A percentile compares a stretch with the other conserved stretches of the same genome.
phyloP scores from a whole-genome alignment of 2,329 filamentous ascomycete genomes.

The Aureobasidium sp. region DNA sequence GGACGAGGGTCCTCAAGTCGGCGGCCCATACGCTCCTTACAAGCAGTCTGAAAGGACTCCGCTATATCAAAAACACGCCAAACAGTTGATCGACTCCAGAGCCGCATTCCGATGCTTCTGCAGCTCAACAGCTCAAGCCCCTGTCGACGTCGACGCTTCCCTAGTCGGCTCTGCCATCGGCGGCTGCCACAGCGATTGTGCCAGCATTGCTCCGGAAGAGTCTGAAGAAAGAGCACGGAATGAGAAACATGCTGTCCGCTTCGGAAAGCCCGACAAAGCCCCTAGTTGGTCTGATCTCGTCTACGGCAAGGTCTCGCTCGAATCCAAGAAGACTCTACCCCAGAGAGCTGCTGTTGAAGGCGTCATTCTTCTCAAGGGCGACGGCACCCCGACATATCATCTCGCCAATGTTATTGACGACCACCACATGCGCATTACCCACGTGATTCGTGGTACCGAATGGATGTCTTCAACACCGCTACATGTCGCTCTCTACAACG shows the following conservation, averaged over 20 bases:
- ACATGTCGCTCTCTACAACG: constrained; percentile 52
- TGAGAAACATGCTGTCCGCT: constrained; percentile 69
- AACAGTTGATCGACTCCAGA: constrained; percentile 60
- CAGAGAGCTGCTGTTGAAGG: constrained; percentile 40
- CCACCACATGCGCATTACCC: constrained; percentile 89
- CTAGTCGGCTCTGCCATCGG: constrained; percentile 45
- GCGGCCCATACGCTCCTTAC: constrained; percentile 79
- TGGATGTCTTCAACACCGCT: constrained; percentile 94
- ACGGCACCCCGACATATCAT: constrained; percentile 92
- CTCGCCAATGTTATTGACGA: constrained; percentile 97
- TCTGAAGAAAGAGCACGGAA: constrained; percentile 65
- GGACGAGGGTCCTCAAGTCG: constrained; percentile 86
- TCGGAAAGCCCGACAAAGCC: constrained; percentile 57
- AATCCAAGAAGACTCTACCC: constrained; percentile 21
- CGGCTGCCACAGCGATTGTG: constrained; percentile 68
- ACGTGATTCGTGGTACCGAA: constrained; percentile 90
- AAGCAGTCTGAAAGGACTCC: constrained; percentile 74
- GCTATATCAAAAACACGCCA: constrained; percentile 65
- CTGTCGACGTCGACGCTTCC: constrained; percentile 17
- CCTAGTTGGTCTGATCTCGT: constrained; percentile 69
- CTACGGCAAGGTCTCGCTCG: constrained; percentile 56
- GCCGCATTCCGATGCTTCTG: constrained; percentile 95
- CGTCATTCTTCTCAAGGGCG: constrained; percentile 81
- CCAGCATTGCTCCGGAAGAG: constrained; percentile 57
- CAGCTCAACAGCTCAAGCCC: constrained; percentile 48